These are phyloP conservation scores for Fusarium paranaense DNA, from an alignment of 2,329 filamentous ascomycete species.

Conservation along the genomic window DNA sequence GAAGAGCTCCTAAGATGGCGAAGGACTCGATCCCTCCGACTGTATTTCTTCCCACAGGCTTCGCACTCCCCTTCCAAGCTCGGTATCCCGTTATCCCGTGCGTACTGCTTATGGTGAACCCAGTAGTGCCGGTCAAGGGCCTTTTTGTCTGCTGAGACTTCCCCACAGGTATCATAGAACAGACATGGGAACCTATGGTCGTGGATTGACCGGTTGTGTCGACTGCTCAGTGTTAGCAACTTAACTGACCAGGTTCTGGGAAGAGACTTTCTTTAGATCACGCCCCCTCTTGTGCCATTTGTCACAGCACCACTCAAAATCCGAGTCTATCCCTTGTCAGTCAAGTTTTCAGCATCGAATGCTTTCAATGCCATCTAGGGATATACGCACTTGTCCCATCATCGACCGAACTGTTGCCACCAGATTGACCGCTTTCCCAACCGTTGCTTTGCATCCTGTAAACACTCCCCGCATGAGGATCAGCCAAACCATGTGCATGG, in stretches of 20 bases:
- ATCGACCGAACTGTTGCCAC: background rate
- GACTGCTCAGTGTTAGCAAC: background rate
- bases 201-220: conserved; percentile 10
- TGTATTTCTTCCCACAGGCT: conserved; percentile 6
- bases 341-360: fast-evolving
- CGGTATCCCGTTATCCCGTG: no score
- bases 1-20: no score
- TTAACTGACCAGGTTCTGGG: no score
- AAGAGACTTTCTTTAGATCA: conserved; percentile 8
- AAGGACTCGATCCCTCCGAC: no score
- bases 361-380: background rate
- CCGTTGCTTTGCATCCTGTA: background rate
- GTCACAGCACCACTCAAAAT: background rate
- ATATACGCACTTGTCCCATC: background rate
- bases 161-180: no score
- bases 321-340: background rate
- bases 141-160: conserved; percentile 1
- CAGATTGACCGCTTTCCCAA: background rate
- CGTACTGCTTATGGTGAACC: no score
- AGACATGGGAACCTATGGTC: background rate
- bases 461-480: conserved; percentile 23
- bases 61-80: background rate
- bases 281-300: background rate
- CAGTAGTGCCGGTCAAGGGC: conserved; percentile 26
- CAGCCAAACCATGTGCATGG: conserved; percentile 11